These are phyloP conservation scores for Coccomyxa sp. DNA, from an alignment of 139 green algal species.

Conservation along the genomic window DNA sequence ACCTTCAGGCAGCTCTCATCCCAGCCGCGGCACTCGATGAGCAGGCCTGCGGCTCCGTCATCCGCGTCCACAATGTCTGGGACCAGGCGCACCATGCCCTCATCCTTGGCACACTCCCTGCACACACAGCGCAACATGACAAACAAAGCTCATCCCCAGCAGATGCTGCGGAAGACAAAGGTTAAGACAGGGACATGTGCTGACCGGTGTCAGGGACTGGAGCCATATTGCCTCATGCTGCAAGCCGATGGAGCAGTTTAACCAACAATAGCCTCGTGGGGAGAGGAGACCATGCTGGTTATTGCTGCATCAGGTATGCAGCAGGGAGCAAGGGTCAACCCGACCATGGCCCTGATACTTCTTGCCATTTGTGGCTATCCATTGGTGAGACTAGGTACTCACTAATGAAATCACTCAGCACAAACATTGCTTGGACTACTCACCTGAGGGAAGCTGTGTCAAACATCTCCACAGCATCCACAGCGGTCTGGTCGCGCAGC, in stretches of 20 bases:
- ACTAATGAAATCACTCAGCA: neutral
- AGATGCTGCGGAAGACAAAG: too few species aligned
- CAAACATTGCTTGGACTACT: neutral
- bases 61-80: constrained; percentile 77
- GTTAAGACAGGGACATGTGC: too few species aligned
- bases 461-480: constrained; percentile 98
- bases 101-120: constrained; percentile 73
- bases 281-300: too few species aligned
- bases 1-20: constrained; percentile 55
- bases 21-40: constrained; percentile 91
- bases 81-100: constrained; percentile 76
- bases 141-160: neutral
- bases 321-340: too few species aligned
- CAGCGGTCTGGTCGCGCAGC: constrained; percentile 78
- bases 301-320: too few species aligned
- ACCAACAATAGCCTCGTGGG: too few species aligned
- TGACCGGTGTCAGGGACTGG: too few species aligned
- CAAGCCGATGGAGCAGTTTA: too few species aligned
- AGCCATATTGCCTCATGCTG: too few species aligned
- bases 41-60: constrained; percentile 73
- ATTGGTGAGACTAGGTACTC: neutral
- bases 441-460: constrained; percentile 61
- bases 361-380: neutral
- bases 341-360: too few species aligned
- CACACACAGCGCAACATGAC: neutral